Evolutionary conservation across 495 filamentous ascomycete species (phyloP).

Genomic region (Aspergillus nidulans): DNA sequence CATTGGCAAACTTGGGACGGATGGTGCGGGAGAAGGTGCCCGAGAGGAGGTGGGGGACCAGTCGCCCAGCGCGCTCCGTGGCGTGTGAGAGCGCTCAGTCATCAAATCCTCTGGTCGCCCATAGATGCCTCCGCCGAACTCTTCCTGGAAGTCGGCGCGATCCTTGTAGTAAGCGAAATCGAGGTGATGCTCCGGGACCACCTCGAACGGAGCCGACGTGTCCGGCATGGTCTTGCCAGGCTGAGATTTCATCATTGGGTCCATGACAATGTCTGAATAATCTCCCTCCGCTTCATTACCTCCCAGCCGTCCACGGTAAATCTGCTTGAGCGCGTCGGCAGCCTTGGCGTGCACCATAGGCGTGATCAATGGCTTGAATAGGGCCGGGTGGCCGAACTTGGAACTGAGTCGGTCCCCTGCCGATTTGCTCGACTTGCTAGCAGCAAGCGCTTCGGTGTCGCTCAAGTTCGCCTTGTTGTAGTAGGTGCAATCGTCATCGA

Average conservation of each 20-base stretch:
- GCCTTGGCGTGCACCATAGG: slow-evolving; percentile 95
- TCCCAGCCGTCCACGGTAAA: slow-evolving; percentile 77
- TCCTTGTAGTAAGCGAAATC: slow-evolving; percentile 93
- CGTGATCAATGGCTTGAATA: slow-evolving; percentile 83
- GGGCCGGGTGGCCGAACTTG: slow-evolving; percentile 85
- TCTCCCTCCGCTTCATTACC: slow-evolving; percentile 56
- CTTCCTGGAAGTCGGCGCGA: slow-evolving; percentile 79
- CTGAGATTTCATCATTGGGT: slow-evolving; percentile 69
- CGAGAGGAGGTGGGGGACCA: slow-evolving; percentile 42
- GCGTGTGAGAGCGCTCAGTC: slow-evolving; percentile 62
- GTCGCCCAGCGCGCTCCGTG: slow-evolving; percentile 48
- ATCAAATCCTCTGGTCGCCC: slow-evolving; percentile 61
- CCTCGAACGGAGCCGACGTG: slow-evolving; percentile 62
- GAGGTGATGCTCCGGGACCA: slow-evolving; percentile 83
- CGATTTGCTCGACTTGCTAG: slow-evolving; percentile 44
- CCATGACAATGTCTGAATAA: slow-evolving; percentile 71
- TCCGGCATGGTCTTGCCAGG: slow-evolving; percentile 61
- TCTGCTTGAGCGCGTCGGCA: slow-evolving; percentile 69
- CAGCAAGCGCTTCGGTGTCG: slow-evolving; percentile 54
- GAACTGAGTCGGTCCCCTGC: slow-evolving; percentile 67
- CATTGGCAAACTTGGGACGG: slow-evolving; percentile 26
- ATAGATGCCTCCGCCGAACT: slow-evolving; percentile 77
- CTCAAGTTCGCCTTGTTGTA: slow-evolving; percentile 60
- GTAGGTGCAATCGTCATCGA: slow-evolving; percentile 72
- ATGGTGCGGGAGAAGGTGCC: slow-evolving; percentile 44